A percentile compares a stretch with the other conserved stretches of the same genome.
These are phyloP conservation scores for Torulaspora delbrueckii DNA, from an alignment of 805 yeast genomes.

Conservation along the genomic window DNA sequence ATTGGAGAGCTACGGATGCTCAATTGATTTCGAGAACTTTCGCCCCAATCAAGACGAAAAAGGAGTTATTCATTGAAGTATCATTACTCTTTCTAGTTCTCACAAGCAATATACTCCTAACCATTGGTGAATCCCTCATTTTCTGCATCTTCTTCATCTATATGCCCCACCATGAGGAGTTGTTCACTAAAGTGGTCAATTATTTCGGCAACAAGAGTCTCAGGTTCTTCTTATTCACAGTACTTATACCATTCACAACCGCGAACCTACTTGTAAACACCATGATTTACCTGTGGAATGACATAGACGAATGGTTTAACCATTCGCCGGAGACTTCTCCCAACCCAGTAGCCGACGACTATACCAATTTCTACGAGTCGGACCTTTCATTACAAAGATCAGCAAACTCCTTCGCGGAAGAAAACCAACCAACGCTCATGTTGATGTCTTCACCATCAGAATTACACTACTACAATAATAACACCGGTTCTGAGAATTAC, in stretches of 20 bases:
- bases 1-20: conserved; percentile 2
- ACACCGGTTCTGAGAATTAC: conserved; percentile 3
- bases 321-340: conserved; percentile 7
- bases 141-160: conserved; percentile 40
- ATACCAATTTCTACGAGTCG: conserved; percentile 13
- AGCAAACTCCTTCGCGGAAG: not conserved
- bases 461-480: conserved; percentile 6
- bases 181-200: conserved; percentile 32
- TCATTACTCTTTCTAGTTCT: conserved; percentile 14
- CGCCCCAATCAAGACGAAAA: conserved; percentile 6
- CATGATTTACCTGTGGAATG: conserved; percentile 26
- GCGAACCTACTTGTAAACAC: conserved; percentile 20
- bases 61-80: conserved; percentile 12
- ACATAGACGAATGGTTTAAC: conserved; percentile 17
- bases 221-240: conserved; percentile 26
- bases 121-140: conserved; percentile 35
- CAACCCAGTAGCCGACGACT: conserved; percentile 5
- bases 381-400: conserved; percentile 10
- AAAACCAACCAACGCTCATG: conserved; percentile 5
- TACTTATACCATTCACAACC: conserved; percentile 33
- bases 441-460: conserved; percentile 6
- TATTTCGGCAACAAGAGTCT: conserved; percentile 35
- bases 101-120: conserved; percentile 18
- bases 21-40: conserved; percentile 6
- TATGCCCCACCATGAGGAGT: conserved; percentile 35